Evolutionary conservation across 1,284 basidiomycete species (phyloP).

Genomic region (Boletellus sp.): DNA sequence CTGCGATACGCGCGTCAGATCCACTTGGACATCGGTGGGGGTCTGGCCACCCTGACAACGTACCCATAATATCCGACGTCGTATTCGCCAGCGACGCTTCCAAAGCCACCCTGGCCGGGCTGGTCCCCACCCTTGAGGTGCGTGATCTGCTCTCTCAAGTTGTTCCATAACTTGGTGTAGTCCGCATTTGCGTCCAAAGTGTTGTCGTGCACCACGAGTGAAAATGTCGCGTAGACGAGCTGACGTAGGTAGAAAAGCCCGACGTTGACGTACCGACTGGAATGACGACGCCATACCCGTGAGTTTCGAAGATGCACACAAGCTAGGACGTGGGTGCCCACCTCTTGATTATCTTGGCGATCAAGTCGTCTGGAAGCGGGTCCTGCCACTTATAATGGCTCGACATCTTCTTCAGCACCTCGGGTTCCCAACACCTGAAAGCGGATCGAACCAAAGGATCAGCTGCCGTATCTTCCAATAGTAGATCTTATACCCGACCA

Average conservation of each 20-base stretch:
- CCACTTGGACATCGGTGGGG: neutral
- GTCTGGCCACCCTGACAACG: too few species aligned
- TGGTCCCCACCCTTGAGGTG: constrained; percentile 56
- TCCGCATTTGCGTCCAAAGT: constrained; percentile 45
- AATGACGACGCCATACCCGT: neutral
- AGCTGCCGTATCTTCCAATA: neutral
- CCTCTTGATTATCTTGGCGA: constrained; percentile 76
- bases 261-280: constrained; percentile 72
- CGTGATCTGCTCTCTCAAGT: constrained; percentile 60
- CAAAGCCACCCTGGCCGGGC: constrained; percentile 52
- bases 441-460: neutral
- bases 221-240: constrained; percentile 76
- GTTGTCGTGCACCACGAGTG: constrained; percentile 70
- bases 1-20: neutral
- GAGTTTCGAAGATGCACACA: neutral
- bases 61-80: constrained; percentile 78
- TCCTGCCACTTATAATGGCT: constrained; percentile 73
- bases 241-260: constrained; percentile 75
- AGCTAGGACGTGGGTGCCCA: constrained; percentile 21
- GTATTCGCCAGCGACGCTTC: constrained; percentile 29
- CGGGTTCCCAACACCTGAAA: constrained; percentile 70
- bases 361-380: constrained; percentile 60
- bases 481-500: constrained; percentile 46
- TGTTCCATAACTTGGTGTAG: constrained; percentile 70
- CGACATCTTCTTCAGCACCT: constrained; percentile 62